A percentile compares a stretch with the other conserved stretches of the same genome.
Evolutionary conservation across 2,329 filamentous ascomycete genomes (phyloP).

Genomic region (Aphanocladium album): DNA sequence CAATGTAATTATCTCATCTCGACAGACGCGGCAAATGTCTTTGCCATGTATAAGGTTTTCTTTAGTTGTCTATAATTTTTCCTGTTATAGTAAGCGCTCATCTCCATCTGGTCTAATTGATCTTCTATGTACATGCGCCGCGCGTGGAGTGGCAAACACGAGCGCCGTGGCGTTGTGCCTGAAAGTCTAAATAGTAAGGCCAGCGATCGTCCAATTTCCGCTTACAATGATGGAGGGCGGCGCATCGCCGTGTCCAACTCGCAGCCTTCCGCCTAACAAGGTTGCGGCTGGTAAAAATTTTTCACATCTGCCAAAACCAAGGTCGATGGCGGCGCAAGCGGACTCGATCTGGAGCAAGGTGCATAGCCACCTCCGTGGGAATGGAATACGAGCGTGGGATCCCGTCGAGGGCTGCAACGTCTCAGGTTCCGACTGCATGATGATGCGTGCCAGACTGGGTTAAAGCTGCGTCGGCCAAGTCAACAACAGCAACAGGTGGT

Average conservation of each 20-base stretch:
- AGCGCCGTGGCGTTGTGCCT: background rate
- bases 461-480: background rate
- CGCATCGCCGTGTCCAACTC: no score
- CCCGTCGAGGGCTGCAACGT: conserved; percentile 7
- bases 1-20: no score
- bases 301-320: background rate
- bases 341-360: background rate
- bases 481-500: background rate
- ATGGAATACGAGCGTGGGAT: conserved; percentile 2
- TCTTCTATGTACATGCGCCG: no score
- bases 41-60: no score
- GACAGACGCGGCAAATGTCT: no score
- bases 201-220: background rate
- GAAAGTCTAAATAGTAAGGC: background rate
- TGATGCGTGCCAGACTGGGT: background rate
- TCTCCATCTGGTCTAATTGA: background rate
- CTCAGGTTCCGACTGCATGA: conserved; percentile 8
- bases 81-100: background rate
- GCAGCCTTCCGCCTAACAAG: no score
- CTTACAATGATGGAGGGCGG: no score
- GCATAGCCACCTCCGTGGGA: conserved; percentile 11
- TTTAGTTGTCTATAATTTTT: background rate
- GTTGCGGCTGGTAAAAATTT: no score
- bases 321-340: background rate
- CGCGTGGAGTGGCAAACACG: background rate